Percentiles rank a stretch among this genome's conserved stretches.
phyloP scores from a whole-genome alignment of 106 monocot genomes.

The Allium fistulosum region DNA sequence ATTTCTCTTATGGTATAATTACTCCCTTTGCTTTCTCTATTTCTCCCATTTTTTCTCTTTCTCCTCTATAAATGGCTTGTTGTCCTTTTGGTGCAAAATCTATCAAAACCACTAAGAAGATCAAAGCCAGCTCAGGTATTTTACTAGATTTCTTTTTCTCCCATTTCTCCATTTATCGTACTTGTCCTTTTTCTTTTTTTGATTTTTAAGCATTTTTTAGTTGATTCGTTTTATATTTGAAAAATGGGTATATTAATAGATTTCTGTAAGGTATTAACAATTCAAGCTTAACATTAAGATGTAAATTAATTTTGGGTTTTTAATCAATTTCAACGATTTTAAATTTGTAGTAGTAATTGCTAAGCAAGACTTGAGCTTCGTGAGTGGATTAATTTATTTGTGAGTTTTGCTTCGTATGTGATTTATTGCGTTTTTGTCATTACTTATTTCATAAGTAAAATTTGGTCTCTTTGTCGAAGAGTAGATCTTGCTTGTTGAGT shows the following conservation, averaged over 20 bases:
- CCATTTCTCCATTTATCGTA: too few species aligned
- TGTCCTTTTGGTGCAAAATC: conserved; percentile 8
- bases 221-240: neutral
- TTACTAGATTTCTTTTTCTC: neutral
- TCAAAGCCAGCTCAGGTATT: neutral
- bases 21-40: too few species aligned
- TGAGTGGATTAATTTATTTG: too few species aligned
- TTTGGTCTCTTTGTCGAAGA: neutral
- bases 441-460: neutral
- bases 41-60: neutral
- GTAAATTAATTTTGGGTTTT: neutral
- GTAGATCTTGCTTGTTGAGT: too few species aligned
- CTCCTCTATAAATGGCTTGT: neutral
- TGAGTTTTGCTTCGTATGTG: too few species aligned
- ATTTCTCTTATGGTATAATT: too few species aligned
- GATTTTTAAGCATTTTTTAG: too few species aligned
- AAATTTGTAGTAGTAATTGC: too few species aligned
- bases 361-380: too few species aligned
- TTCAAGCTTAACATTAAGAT: conserved; percentile 6
- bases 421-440: neutral
- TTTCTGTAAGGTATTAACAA: neutral
- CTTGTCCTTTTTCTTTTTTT: too few species aligned
- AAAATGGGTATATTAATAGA: neutral
- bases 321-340: too few species aligned
- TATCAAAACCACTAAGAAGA: conserved; percentile 1